Conservation (phyloP, 1,284 basidiomycete genomes). For the Ganoderma lingzhi region DNA sequence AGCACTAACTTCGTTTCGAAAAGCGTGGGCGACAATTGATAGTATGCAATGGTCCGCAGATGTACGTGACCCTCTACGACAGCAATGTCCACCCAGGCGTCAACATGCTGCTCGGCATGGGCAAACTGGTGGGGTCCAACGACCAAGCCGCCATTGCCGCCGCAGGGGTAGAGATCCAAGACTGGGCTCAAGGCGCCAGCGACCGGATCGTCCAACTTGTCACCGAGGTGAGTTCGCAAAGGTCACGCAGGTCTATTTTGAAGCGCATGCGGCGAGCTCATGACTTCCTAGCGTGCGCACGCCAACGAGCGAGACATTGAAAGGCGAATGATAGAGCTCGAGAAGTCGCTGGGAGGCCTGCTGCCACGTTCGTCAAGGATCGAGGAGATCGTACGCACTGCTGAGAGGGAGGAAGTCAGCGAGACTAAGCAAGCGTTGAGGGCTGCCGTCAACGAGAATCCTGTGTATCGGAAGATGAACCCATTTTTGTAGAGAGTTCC, state of each 20-base stretch:
- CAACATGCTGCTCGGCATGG: conserved; percentile 28
- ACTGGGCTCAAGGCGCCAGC: conserved; percentile 23
- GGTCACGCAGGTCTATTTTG: too few species aligned
- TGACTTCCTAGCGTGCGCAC: conserved; percentile 15
- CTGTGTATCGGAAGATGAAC: conserved; percentile 10
- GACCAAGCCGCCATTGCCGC: conserved; percentile 13
- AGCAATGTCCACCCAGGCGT: conserved; percentile 24
- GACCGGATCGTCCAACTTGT: conserved; percentile 20
- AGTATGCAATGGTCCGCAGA: neutral
- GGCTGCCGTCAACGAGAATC: conserved; percentile 8
- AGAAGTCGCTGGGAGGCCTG: conserved; percentile 16
- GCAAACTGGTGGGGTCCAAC: conserved; percentile 19
- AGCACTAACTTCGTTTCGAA: neutral
- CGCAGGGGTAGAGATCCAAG: conserved; percentile 16
- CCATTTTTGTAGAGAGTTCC: conserved; percentile 3
- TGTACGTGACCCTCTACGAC: conserved; percentile 26
- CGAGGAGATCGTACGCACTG: conserved; percentile 15
- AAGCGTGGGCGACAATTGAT: too few species aligned
- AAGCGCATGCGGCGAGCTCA: neutral
- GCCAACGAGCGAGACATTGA: conserved; percentile 20
- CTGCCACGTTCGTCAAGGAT: conserved; percentile 16
- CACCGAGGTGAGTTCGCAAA: conserved; percentile 10
- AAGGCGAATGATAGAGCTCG: conserved; percentile 15
- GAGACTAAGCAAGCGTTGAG: conserved; percentile 2
- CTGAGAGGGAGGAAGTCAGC: conserved; percentile 12